Percentiles rank a stretch among this genome's conserved stretches.
Conservation (phyloP, 2,329 filamentous ascomycete species). For the Tolypocladium nubicola region DNA sequence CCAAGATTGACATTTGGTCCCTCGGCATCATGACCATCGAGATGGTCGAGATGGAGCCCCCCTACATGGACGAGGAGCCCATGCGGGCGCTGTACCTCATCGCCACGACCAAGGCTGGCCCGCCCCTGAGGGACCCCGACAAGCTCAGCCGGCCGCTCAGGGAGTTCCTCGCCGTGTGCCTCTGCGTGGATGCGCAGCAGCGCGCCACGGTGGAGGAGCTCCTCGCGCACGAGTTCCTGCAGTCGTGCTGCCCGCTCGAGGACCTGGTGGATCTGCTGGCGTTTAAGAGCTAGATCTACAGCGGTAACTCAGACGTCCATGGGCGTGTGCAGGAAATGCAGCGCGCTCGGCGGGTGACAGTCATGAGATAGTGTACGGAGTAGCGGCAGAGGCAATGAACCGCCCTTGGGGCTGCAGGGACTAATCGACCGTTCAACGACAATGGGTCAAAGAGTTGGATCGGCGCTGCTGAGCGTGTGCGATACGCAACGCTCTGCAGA, state of each 20-base stretch:
- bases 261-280: conserved; percentile 80
- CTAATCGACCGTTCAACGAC: neutral
- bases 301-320: neutral
- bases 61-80: conserved; percentile 95
- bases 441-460: too few relatives aligned
- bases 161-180: conserved; percentile 88
- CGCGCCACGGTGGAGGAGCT: conserved; percentile 86
- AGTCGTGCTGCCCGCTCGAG: conserved; percentile 73
- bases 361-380: too few relatives aligned
- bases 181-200: conserved; percentile 93
- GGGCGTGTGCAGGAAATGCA: too few relatives aligned
- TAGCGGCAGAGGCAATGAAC: too few relatives aligned
- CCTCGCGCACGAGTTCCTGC: conserved; percentile 84
- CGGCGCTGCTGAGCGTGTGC: too few relatives aligned
- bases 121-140: conserved; percentile 93
- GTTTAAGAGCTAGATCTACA: conserved; percentile 52
- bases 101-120: conserved; percentile 84
- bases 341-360: too few relatives aligned
- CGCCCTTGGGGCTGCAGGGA: neutral
- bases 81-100: conserved; percentile 96
- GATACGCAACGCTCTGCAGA: too few relatives aligned
- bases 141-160: conserved; percentile 97
- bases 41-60: conserved; percentile 98
- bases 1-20: conserved; percentile 98
- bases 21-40: conserved; percentile 99